Conservation (phyloP, 495 filamentous ascomycete genomes). For the Aspergillus ellipticus region DNA sequence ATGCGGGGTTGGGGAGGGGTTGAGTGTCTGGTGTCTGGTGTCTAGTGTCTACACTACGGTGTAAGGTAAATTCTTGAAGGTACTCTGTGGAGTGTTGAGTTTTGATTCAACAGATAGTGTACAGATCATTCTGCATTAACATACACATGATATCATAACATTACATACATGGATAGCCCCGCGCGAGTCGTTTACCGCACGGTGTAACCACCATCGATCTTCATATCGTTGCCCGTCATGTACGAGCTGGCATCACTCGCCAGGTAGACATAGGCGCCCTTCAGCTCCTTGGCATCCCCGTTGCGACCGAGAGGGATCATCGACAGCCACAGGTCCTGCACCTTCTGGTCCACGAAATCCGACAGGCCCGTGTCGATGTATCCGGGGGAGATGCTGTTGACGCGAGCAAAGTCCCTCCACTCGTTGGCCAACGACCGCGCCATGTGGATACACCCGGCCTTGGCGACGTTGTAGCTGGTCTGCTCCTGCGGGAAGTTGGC, state of each 20-base stretch:
- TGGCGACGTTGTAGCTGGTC: conserved; percentile 77
- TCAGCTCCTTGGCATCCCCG: conserved; percentile 76
- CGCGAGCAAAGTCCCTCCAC: conserved; percentile 73
- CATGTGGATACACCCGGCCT: conserved; percentile 57
- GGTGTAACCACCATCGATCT: conserved; percentile 65
- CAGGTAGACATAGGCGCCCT: conserved; percentile 79
- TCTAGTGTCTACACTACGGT: no score
- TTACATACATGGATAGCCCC: neutral
- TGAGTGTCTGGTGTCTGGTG: no score
- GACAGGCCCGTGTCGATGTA: conserved; percentile 78
- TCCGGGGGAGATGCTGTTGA: conserved; percentile 70
- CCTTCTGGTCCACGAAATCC: conserved; percentile 69
- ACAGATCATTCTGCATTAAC: neutral
- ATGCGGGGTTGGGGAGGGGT: no score
- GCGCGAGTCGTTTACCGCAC: conserved; percentile 31
- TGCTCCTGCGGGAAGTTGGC: conserved; percentile 78
- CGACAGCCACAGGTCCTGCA: conserved; percentile 62
- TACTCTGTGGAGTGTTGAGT: no score
- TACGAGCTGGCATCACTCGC: conserved; percentile 73
- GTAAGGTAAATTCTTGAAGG: no score
- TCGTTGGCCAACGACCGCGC: conserved; percentile 65
- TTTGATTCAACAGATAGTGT: no score
- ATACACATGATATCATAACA: neutral
- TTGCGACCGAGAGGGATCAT: conserved; percentile 78
- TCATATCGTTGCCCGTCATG: conserved; percentile 75